Percentiles rank a stretch among this genome's conserved stretches.
Conservation (phyloP, 2,329 filamentous ascomycete genomes). For the Coleophoma crateriformis region DNA sequence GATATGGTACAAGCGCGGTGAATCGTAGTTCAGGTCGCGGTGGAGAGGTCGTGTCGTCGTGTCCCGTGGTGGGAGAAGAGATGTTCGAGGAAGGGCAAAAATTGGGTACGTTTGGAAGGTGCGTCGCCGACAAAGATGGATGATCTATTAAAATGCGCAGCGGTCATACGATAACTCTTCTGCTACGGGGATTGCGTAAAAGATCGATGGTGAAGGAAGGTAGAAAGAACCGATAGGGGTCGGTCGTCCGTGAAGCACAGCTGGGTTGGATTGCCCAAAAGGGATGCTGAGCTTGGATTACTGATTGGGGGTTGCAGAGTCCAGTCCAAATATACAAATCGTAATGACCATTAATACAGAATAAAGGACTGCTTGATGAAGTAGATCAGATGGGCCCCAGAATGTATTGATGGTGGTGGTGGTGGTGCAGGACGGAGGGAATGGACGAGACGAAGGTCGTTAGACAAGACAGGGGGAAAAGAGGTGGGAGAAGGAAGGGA, state of each 20-base stretch:
- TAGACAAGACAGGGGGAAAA: not conserved
- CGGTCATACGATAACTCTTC: conserved; percentile 16
- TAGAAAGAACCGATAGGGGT: conserved; percentile 18
- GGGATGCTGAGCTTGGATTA: conserved; percentile 16
- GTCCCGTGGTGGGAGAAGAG: conserved; percentile 2
- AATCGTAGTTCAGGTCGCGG: not conserved
- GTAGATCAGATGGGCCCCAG: not conserved
- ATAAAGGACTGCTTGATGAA: not conserved
- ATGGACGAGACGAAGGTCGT: not conserved
- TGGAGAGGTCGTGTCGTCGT: not conserved
- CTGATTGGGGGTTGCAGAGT: not conserved
- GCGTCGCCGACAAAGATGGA: conserved; percentile 6
- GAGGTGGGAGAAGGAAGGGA: not conserved
- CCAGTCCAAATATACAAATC: not conserved
- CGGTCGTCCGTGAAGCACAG: conserved; percentile 22
- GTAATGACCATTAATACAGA: conserved; percentile 1
- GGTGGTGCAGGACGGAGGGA: not conserved
- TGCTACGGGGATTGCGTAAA: conserved; percentile 9
- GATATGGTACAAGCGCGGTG: too few relatives aligned
- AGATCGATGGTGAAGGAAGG: conserved; percentile 14
- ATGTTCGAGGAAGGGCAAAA: conserved; percentile 2
- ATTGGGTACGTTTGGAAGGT: conserved; percentile 8
- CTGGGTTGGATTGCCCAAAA: conserved; percentile 4
- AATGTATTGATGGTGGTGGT: not conserved
- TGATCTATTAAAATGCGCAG: conserved; percentile 18